phyloP scores from a whole-genome alignment of 1,284 basidiomycete genomes.

The Anthracocystis setariae region DNA sequence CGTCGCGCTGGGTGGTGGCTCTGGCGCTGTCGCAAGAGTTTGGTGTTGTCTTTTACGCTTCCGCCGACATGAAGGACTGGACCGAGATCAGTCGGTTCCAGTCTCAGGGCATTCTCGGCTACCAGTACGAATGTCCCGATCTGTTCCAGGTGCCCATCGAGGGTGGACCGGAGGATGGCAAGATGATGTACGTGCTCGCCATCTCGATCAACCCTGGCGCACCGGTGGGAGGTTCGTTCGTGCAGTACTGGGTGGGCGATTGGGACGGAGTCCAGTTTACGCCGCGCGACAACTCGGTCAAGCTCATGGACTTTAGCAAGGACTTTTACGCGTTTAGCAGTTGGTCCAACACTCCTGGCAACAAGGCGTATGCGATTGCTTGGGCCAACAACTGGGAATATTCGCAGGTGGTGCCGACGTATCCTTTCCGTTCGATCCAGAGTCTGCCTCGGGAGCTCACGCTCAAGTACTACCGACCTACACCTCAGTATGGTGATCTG shows the following conservation, averaged over 20 bases:
- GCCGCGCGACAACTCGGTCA: constrained; percentile 64
- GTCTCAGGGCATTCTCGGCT: constrained; percentile 62
- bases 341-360: constrained; percentile 62
- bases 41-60: constrained; percentile 68
- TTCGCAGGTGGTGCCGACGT: constrained; percentile 68
- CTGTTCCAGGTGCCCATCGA: constrained; percentile 67
- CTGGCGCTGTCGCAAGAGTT: constrained; percentile 68
- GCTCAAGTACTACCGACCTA: constrained; percentile 60
- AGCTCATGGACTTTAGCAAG: constrained; percentile 68
- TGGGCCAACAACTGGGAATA: constrained; percentile 71
- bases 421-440: constrained; percentile 68
- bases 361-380: constrained; percentile 63
- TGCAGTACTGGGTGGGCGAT: constrained; percentile 68
- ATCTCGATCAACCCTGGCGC: constrained; percentile 61
- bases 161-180: constrained; percentile 57
- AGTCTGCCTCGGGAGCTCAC: constrained; percentile 63
- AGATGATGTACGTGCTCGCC: constrained; percentile 52
- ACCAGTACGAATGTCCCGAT: constrained; percentile 69
- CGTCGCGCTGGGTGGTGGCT: constrained; percentile 69
- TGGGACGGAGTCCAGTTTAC: constrained; percentile 69
- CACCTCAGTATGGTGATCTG: constrained; percentile 60
- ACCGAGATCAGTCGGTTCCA: constrained; percentile 67
- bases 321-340: constrained; percentile 70
- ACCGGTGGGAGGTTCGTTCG: constrained; percentile 67
- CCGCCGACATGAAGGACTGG: constrained; percentile 69